Conservation (phyloP, 2,329 filamentous ascomycete genomes). For the Coniochaeta sp. region DNA sequence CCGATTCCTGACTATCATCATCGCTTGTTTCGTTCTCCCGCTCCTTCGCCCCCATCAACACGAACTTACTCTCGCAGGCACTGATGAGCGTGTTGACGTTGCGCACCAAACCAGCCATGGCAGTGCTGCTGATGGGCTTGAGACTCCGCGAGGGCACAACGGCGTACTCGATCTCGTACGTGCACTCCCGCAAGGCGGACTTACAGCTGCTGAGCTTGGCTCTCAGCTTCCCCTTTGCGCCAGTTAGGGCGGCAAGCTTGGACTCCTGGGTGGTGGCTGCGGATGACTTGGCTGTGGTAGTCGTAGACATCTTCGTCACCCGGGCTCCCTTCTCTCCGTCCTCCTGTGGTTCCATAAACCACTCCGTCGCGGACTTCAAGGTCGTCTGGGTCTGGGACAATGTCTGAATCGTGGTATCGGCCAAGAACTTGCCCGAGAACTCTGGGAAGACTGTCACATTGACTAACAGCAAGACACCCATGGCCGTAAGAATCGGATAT, state of each 20-base stretch:
- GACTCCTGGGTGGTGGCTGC: conserved; percentile 3
- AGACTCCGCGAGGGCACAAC: conserved; percentile 44
- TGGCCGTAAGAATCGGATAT: conserved; percentile 47
- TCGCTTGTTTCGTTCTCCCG: conserved; percentile 13
- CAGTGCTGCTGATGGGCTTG: conserved; percentile 44
- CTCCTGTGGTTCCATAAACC: conserved; percentile 38
- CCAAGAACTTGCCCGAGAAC: conserved; percentile 48
- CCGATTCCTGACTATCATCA: not conserved
- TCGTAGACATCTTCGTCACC: not conserved
- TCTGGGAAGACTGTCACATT: conserved; percentile 52
- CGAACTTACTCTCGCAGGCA: conserved; percentile 52
- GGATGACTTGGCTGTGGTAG: not conserved
- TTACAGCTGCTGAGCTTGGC: conserved; percentile 41
- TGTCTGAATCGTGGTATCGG: conserved; percentile 46
- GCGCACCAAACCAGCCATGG: conserved; percentile 45
- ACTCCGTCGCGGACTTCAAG: conserved; percentile 41
- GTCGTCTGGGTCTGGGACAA: conserved; percentile 42
- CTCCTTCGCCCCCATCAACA: conserved; percentile 37
- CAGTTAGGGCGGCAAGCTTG: conserved; percentile 32
- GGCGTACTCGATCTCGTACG: conserved; percentile 49
- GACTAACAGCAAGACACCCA: conserved; percentile 38
- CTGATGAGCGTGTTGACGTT: conserved; percentile 48
- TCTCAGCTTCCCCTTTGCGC: conserved; percentile 41
- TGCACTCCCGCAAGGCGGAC: conserved; percentile 47
- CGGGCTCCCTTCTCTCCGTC: conserved; percentile 14